Base-by-base conservation (phyloP, 2,329 filamentous ascomycete species). In the Monosporascus sp. region DNA sequence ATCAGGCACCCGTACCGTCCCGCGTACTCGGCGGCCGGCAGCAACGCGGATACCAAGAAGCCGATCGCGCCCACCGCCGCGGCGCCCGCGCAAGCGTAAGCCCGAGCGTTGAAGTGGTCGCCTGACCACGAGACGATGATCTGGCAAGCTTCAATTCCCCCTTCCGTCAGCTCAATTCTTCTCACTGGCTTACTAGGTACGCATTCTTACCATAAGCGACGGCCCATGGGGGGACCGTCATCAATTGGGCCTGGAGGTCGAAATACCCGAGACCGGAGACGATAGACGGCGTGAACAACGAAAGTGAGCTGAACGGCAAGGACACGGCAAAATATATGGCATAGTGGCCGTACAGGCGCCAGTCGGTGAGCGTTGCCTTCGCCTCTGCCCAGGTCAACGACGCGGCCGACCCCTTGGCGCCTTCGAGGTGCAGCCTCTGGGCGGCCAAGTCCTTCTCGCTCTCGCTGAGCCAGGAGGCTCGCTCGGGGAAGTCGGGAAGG, bases 1-100 rank as follows among this genome's bases (percentile, higher is more conserved):
- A 90, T 86, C 9, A 90, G 77, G 56, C 84, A 87, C 37, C 83
- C 86, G 64, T 90, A 90, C n/a, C 87, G 82, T 17, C 69, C 64
- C 9, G 73, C 60, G 62, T 86, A 89, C 3, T 81, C 76, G 43
- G 81, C 73, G 0, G 83, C 69, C 0, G 87, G 84, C 2, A 89
- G 75, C 2, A 83, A 71, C 1, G 84, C 86, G 0, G 86, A 87
- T 0, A 79, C 78, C 27, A 88, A 75, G 66, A 89, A 78, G 5
- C 75, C 76, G 19, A 71, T 59, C 4, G 72, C 77, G 3, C 77
- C 77, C 3, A 80, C 65, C 2, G 73, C 52, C 5, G 77, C 73
- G 16, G 74, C 66, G 2, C 59, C 67, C 1, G 76, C 75, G 7
- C 73, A 73, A 56, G 79, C 76, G 16, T 72, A 58, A 31, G 71